Base-by-base conservation (phyloP, 345 rosid species). In the Citrus sp. region DNA sequence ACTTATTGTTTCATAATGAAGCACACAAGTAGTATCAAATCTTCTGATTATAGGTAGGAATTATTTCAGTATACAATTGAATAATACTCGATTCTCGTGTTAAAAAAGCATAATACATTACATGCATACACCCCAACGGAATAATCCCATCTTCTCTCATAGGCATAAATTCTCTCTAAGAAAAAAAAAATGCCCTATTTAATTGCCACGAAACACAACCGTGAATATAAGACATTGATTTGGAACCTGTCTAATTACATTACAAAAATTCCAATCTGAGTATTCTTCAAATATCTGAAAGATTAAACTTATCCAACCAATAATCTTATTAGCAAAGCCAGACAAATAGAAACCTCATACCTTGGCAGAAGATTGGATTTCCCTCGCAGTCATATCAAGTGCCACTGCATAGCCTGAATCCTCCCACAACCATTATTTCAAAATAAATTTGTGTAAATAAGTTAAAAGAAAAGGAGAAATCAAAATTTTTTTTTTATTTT, bases 381-480 rank as follows among this genome's bases (percentile, higher is more conserved):
- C 98, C 86, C 88, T 92, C 30, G 97, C 94, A 84, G 97, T 92
- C 98, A 94, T 94, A 83, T 94, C 98, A 86, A 96, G 81, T 19
- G 93, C 99, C 82, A 96, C 80, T 35, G 97, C 97, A 86, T 94
- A 94, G 18, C 98, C 98, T 92, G 80, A 73, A 84, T 73, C 56
- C 56, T 19, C 63, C 35, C 35, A 58, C 73, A 63, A 76, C 21
- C 40, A 62, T 59, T 5, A 78, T 70, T 70, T 64, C 28, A 61
- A 66, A 77, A 30, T 62, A 9, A 65, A 46, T 72, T 63, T 2
- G 63, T 0, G 10, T 6, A 81, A 38, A 13, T 21, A 19, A 80
- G 25, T 13, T 14, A 30, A 37, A 32, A 67, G 30, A n/a, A 19
- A 58, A 55, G 32, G 34, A 66, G 25, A 64, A 7, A 54, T 54